A percentile compares a stretch with the other conserved stretches of the same genome.
Conservation (phyloP, 2,329 filamentous ascomycete genomes). For the Domatiomyces catenatus region DNA sequence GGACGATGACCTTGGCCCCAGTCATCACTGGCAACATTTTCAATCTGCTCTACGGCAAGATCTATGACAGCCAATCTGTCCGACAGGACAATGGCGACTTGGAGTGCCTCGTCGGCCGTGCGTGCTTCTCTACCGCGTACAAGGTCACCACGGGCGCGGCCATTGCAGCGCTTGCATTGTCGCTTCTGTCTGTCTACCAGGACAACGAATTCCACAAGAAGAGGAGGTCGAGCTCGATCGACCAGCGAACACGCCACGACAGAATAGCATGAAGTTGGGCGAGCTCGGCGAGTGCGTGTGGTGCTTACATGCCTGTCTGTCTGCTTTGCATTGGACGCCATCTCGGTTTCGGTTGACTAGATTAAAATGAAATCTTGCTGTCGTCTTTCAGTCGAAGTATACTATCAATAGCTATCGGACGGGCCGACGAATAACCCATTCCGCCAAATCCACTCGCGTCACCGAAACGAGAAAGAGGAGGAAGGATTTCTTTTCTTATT, state of each 20-base stretch:
- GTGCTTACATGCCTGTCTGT: too few relatives aligned
- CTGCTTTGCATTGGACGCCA: background rate
- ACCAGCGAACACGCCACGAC: background rate
- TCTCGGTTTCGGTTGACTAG: background rate
- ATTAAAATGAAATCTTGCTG: background rate
- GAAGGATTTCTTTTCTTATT: too few relatives aligned
- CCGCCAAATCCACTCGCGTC: too few relatives aligned
- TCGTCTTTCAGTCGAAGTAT: too few relatives aligned
- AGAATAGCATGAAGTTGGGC: background rate
- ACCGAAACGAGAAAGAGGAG: too few relatives aligned
- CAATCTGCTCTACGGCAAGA: slow-evolving; percentile 74
- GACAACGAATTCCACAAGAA: background rate
- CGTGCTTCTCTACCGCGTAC: slow-evolving; percentile 72
- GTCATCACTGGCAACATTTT: slow-evolving; percentile 81
- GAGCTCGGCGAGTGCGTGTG: background rate
- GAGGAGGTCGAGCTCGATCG: background rate
- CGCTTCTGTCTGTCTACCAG: background rate
- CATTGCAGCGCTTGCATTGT: slow-evolving; percentile 2
- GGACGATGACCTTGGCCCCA: slow-evolving; percentile 78
- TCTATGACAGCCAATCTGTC: slow-evolving; percentile 70
- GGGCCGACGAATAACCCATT: too few relatives aligned
- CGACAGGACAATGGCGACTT: slow-evolving; percentile 50
- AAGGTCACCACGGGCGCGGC: slow-evolving; percentile 42
- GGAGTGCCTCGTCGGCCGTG: slow-evolving; percentile 59
- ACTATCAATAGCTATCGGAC: background rate